Base-by-base conservation (phyloP, 306 rosid species). In the Sphenostylis stenocarpa region DNA sequence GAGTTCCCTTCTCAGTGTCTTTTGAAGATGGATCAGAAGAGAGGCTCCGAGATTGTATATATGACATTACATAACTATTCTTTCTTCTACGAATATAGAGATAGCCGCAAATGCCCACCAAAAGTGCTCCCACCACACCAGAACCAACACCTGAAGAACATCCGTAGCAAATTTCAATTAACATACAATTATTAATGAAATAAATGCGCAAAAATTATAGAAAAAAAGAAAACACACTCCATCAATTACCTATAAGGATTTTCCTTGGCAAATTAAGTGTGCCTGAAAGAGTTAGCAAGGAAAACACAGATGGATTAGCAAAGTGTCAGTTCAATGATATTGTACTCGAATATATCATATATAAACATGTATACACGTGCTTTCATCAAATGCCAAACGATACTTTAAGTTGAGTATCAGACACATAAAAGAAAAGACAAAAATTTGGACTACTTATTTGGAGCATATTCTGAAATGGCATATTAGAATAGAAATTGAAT, bases 1-100 rank as follows among this genome's bases (percentile, higher is more conserved):
- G 82, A 76, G 82, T 81, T 69, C 89, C 94, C 28, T 66, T 86
- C 76, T 91, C 97, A 57, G 64, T 52, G 43, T 88, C 87, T 13
- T 65, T 73, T 16, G 38, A 68, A 20, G 89, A 81, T 10, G 75
- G 71, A 60, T 77, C 75, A 10, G 85, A 76, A 69, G 88, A 85
- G 44, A 86, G 51, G 85, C 82, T 75, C 31, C 44, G 82, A 56
- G 90, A 74, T 29, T 74, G 66, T 5, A 43, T 21, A 77, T 74
- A 70, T 7, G 91, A 77, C 26, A 61, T 49, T 45, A 67, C 71
- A 36, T 84, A 70, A 70, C 31, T 24, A 13, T 65, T 78, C 81
- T 48, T 87, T 70, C 61, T 43, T 14, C 70, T 75, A 10, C 83
- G 81, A 57, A 0, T 68, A 53, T 29, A 69, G 44, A 86, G 0